Base-by-base conservation (phyloP, 1,139 yeast genomes). In the Geotrichum citri-aurantii region DNA sequence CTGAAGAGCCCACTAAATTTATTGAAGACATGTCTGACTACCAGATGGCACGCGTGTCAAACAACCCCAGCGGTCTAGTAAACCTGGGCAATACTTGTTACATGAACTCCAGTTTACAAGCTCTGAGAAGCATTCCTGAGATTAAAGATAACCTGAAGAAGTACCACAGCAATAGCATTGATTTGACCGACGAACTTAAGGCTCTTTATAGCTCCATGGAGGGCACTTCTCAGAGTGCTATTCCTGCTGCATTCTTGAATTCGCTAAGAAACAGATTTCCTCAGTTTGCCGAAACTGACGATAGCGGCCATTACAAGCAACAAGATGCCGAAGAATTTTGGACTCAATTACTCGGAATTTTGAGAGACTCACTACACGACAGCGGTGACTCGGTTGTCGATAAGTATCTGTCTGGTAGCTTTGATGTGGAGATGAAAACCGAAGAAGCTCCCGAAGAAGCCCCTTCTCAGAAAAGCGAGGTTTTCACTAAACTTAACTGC, bases 321-420 rank as follows among this genome's bases (percentile, higher is more conserved):
- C 99, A 93, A 73, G 99, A 93, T 77, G 99, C 99, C 0, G 99
- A 93, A 75, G 99, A 93, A 71, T 88, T 95, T 27, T 91, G 85
- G 75, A 86, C 97, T 14, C 95, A 88, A 70, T 79, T 93, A 59
- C 74, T 92, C 64, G 75, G 78, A 52, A 74, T 80, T 40, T 73
- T 90, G 63, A 75, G 82, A 26, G 54, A 60, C 29, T 64, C 65
- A n/a, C 61, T 65, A 40, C 61, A 63, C 33, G 49, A 48, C 21
- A 58, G 60, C 21, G 61, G 53, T 1, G 63, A 56, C 19, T 49
- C 67, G 14, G 75, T 80, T 57, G 69, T 84, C 42, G 82, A 83
- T 56, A 81, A 83, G 64, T 78, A 75, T 62, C 87, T 92, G 72
- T 82, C 81, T 54, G 78, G 95, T 51, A 77, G 79, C 33, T 86